These are phyloP conservation scores for Agastache rugosa DNA, from an alignment of 257 asterid species.

Conservation along the genomic window DNA sequence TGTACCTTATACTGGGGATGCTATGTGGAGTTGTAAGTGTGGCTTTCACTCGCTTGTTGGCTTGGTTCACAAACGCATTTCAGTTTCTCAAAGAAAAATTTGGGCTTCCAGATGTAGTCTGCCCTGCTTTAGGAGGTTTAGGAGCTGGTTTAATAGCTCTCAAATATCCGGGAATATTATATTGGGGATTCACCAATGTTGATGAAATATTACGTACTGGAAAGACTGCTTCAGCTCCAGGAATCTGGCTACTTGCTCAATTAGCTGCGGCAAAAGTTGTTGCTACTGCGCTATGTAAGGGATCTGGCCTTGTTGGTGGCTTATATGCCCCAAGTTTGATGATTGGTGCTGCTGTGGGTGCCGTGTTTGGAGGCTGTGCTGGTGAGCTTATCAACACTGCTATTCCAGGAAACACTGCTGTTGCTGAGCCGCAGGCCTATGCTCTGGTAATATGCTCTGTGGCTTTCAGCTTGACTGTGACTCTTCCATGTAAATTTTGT, in stretches of 20 bases:
- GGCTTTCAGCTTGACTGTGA: slow-evolving; percentile 21
- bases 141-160: slow-evolving; percentile 99
- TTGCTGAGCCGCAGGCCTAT: slow-evolving; percentile 99
- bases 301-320: slow-evolving; percentile 98
- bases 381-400: slow-evolving; percentile 91
- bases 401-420: slow-evolving; percentile 93
- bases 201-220: slow-evolving; percentile 98
- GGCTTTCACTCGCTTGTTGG: slow-evolving; percentile 76
- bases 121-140: slow-evolving; percentile 96
- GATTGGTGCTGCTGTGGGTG: slow-evolving; percentile 99
- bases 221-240: slow-evolving; percentile 98
- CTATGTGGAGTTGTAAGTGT: slow-evolving; percentile 96
- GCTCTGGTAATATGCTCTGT: slow-evolving; percentile 67
- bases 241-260: slow-evolving; percentile 95
- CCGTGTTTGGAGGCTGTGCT: slow-evolving; percentile 94
- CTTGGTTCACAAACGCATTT: slow-evolving; percentile 75
- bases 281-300: slow-evolving; percentile 92
- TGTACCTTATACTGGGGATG: slow-evolving; percentile 96
- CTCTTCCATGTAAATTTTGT: slow-evolving; percentile 16
- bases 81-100: slow-evolving; percentile 66
- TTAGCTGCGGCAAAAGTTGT: slow-evolving; percentile 90
- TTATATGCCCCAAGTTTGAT: slow-evolving; percentile 97
- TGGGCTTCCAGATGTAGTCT: slow-evolving; percentile 86
- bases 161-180: slow-evolving; percentile 89
- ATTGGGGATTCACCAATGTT: slow-evolving; percentile 98